These are phyloP conservation scores for Cutaneotrichosporon sp. DNA, from an alignment of 1,284 basidiomycete species.

Conservation along the genomic window DNA sequence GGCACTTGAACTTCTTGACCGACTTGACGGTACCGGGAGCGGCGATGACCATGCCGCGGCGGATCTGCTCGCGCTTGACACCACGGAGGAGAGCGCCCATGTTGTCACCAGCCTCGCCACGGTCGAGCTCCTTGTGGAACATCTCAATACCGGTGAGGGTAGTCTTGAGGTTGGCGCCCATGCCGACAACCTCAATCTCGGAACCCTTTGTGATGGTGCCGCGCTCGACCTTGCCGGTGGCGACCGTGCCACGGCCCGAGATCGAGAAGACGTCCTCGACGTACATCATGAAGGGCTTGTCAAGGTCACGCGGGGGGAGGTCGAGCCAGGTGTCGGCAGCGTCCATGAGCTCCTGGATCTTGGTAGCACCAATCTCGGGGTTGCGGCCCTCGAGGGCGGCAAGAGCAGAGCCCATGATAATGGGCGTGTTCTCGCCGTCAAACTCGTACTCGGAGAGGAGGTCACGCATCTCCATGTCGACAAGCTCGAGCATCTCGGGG, in stretches of 20 bases:
- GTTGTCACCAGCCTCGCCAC: conserved; percentile 98
- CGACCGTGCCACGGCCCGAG: conserved; percentile 96
- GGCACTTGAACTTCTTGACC: conserved; percentile 89
- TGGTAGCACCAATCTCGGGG: conserved; percentile 72
- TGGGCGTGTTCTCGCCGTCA: conserved; percentile 95
- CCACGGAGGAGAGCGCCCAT: conserved; percentile 98
- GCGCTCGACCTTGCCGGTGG: conserved; percentile 95
- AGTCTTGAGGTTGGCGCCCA: conserved; percentile 82
- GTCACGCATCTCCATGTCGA: conserved; percentile 99
- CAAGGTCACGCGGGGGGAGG: conserved; percentile 90
- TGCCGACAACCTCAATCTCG: conserved; percentile 91
- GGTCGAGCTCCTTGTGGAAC: conserved; percentile 99
- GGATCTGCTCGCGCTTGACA: conserved; percentile 94
- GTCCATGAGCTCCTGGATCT: conserved; percentile 80
- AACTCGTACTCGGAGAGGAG: conserved; percentile 89
- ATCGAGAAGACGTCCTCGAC: conserved; percentile 99
- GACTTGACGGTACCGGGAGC: conserved; percentile 91
- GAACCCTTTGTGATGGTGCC: conserved; percentile 88
- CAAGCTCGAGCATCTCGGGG: conserved; percentile 97
- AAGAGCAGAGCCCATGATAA: conserved; percentile 93
- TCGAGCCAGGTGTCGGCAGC: conserved; percentile 95
- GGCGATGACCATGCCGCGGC: conserved; percentile 88
- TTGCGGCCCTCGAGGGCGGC: conserved; percentile 88
- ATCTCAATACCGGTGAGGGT: conserved; percentile 97
- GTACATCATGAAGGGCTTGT: conserved; percentile 96